Evolutionary conservation across 2,329 filamentous ascomycete species (phyloP).

Genomic region (Trichoderma brevicompactum): DNA sequence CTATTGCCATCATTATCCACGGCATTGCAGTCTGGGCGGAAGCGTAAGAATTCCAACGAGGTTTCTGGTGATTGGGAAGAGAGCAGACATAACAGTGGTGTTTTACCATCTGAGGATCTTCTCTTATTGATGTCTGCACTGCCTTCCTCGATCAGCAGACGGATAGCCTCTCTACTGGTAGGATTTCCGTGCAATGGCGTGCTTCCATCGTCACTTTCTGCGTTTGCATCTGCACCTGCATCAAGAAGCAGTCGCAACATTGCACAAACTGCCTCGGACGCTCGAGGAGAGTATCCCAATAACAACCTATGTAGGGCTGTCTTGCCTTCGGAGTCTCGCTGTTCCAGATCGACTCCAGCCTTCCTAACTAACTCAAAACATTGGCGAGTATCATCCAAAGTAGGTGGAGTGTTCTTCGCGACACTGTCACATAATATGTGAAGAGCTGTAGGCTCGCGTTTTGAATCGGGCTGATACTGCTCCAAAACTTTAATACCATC

Average conservation of each 20-base stretch:
- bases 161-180: conserved; percentile 28
- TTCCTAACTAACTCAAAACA: background rate
- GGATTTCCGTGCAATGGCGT: conserved; percentile 32
- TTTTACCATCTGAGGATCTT: conserved; percentile 30
- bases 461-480: background rate
- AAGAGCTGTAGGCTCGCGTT: background rate
- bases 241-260: conserved; percentile 30
- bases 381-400: background rate
- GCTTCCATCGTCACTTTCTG: conserved; percentile 27
- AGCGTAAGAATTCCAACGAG: conserved; percentile 7
- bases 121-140: conserved; percentile 35
- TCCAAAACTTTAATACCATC: background rate
- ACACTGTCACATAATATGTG: background rate
- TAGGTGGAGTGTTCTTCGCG: background rate
- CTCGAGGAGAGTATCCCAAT: conserved; percentile 14
- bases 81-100: conserved; percentile 33
- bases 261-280: background rate
- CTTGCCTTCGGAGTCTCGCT: conserved; percentile 13
- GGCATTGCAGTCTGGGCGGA: conserved; percentile 30
- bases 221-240: conserved; percentile 35
- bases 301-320: conserved; percentile 32
- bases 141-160: conserved; percentile 35
- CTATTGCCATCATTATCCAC: conserved; percentile 33
- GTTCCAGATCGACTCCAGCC: conserved; percentile 2
- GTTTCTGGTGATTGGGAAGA: conserved; percentile 4